phyloP scores from a whole-genome alignment of 2,329 filamentous ascomycete species.

The Penicillium vulpinum region DNA sequence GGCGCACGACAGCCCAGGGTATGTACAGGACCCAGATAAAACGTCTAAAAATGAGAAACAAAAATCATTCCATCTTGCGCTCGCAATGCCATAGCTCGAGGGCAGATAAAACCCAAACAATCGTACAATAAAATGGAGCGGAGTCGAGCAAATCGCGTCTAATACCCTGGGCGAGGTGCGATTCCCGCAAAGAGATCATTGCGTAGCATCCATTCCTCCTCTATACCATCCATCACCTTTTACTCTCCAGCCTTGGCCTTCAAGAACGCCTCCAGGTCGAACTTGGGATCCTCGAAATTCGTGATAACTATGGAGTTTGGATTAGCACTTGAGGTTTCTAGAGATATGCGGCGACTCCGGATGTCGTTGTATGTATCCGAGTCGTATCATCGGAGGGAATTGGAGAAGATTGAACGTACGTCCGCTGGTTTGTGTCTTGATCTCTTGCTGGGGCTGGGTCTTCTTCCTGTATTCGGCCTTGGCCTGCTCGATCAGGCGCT shows the following conservation, averaged over 20 bases:
- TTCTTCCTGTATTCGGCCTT: slow-evolving; percentile 88
- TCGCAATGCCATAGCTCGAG: slow-evolving; percentile 43
- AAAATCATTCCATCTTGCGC: slow-evolving; percentile 43
- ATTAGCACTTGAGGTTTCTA: slow-evolving; percentile 12
- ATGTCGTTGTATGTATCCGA: neutral
- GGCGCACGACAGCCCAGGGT: slow-evolving; percentile 41
- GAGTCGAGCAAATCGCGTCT: slow-evolving; percentile 34
- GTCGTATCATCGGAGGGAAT: neutral
- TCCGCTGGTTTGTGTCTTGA: slow-evolving; percentile 37
- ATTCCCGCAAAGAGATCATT: slow-evolving; percentile 32
- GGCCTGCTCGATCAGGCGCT: slow-evolving; percentile 86
- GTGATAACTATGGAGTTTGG: slow-evolving; percentile 57
- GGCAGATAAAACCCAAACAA: slow-evolving; percentile 44
- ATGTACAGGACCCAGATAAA: slow-evolving; percentile 45
- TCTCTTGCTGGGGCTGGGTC: slow-evolving; percentile 55
- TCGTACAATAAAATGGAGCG: slow-evolving; percentile 42
- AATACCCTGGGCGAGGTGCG: slow-evolving; percentile 38
- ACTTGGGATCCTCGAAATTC: slow-evolving; percentile 82
- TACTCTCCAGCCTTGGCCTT: slow-evolving; percentile 58
- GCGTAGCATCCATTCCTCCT: slow-evolving; percentile 35
- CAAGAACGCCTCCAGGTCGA: slow-evolving; percentile 87
- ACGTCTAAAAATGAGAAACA: slow-evolving; percentile 42
- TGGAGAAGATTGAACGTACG: slow-evolving; percentile 30
- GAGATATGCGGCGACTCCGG: slow-evolving; percentile 9
- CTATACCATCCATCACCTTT: slow-evolving; percentile 24